Evolutionary conservation across 129 eudicot species (phyloP), one percentile per base, ranked within the genome.

Genomic region (Heracleum sosnowskyi): DNA sequence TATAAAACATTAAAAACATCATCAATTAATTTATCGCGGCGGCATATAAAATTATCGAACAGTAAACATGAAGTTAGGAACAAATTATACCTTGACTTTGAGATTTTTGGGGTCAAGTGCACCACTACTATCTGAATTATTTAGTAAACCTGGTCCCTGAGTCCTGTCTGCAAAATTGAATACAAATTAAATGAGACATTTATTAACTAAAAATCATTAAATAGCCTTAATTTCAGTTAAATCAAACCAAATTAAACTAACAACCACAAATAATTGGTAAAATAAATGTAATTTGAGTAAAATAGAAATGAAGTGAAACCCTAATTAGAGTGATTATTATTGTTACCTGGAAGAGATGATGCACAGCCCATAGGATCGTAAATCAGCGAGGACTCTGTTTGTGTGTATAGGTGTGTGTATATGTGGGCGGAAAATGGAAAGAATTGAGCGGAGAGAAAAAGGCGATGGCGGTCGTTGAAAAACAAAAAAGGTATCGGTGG

Each of bases 51-150:
- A 37, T 37, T 4, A 37, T 44, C 47, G 47, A 44, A 44, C 47
- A 11, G 47, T 26, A 26, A 2, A 26, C 28, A 57, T n/a, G 1
- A 60, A 60, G 15, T 3, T 10, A 17, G 68, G 33, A 1, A 60
- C 22, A 18, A 71, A 78, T 17, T 18, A 40, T 80, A 90, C 98
- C 98, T 93, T 93, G 73, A 91, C 98, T 37, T 90, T 89, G 64
- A 91, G 88, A 81, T 91, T 93, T 79, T 88, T 91, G 13, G 97
- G 83, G 78, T 93, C 97, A 53, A 83, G 80, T 29, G 80, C 86
- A 24, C 81, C 92, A 28, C 82, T 86, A 74, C 42, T 84, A 7
- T 80, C 91, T 68, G 81, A 83, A 79, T 60, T 60, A 26, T 88
- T 93, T 40, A 89, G 86, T 78, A 93, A 88, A 72, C 91, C 89